Conservation (phyloP, 306 rosid genomes). For the Pyrus communis region DNA sequence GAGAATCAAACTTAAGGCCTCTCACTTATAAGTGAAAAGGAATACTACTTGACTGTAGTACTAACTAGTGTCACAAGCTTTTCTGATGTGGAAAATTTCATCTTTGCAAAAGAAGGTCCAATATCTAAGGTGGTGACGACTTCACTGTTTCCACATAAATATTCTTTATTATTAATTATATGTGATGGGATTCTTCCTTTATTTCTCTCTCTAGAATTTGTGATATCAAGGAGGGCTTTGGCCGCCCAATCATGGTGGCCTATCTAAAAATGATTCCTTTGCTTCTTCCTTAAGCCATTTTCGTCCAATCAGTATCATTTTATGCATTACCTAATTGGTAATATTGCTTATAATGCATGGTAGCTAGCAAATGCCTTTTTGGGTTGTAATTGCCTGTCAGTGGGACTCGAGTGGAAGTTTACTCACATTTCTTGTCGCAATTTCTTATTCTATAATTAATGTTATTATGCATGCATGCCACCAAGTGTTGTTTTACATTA, state of each 20-base stretch:
- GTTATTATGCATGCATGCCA: not conserved
- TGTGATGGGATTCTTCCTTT: conserved; percentile 27
- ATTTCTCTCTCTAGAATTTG: not conserved
- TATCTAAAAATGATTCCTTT: conserved; percentile 48
- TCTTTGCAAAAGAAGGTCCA: conserved; percentile 23
- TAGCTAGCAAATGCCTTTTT: conserved; percentile 6
- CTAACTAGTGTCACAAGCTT: too few species aligned
- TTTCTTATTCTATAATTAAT: too few species aligned
- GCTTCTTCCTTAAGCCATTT: conserved; percentile 84
- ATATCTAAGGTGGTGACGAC: conserved; percentile 32
- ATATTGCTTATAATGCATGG: conserved; percentile 9
- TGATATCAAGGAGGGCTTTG: conserved; percentile 24
- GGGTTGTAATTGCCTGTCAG: conserved; percentile 3
- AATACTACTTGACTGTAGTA: rapidly evolving
- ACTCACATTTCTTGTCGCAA: conserved; percentile 12
- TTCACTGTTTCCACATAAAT: conserved; percentile 47
- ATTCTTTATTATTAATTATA: conserved; percentile 29
- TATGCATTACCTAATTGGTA: conserved; percentile 37
- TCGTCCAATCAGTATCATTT: conserved; percentile 24
- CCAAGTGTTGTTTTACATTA: not conserved
- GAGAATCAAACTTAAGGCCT: too few species aligned
- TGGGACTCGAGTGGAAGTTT: conserved; percentile 17
- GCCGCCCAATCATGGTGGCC: conserved; percentile 42
- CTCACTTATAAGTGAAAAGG: too few species aligned
- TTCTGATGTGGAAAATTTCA: too few species aligned